Conservation (phyloP, 192 early-diverging fungal species). For the Coemansia pectinata region DNA sequence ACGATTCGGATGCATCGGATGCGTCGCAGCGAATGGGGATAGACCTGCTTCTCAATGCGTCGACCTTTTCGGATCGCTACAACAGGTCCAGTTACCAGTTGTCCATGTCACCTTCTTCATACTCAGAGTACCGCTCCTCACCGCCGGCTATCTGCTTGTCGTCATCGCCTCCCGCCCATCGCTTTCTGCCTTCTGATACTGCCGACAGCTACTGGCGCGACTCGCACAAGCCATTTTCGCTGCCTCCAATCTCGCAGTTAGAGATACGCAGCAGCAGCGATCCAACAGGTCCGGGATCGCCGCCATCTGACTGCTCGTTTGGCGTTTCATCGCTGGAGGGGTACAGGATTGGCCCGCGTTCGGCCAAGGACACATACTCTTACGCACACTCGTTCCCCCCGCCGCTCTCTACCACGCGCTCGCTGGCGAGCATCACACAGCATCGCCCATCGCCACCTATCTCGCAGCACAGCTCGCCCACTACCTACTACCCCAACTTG, state of each 20-base stretch:
- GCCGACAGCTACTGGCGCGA: conserved; percentile 8
- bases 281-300: conserved; percentile 9
- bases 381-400: conserved; percentile 22
- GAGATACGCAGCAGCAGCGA: conserved; percentile 4
- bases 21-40: conserved; percentile 41
- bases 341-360: conserved; percentile 23
- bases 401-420: conserved; percentile 39
- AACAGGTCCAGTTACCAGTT: conserved; percentile 15
- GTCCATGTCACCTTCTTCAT: conserved; percentile 25
- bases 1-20: conserved; percentile 18
- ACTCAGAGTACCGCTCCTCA: conserved; percentile 13
- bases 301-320: conserved; percentile 24
- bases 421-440: conserved; percentile 19
- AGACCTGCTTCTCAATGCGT: conserved; percentile 48
- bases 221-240: conserved; percentile 3
- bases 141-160: neutral
- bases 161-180: conserved; percentile 12
- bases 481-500: conserved; percentile 4
- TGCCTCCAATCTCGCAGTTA: conserved; percentile 46
- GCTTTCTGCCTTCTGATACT: neutral
- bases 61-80: conserved; percentile 39
- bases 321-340: conserved; percentile 30
- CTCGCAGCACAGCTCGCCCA: conserved; percentile 36
- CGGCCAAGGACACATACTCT: neutral
- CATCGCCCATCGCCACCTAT: conserved; percentile 39